Base-by-base conservation (phyloP, 2,329 filamentous ascomycete species). In the Laburnicola sp. region DNA sequence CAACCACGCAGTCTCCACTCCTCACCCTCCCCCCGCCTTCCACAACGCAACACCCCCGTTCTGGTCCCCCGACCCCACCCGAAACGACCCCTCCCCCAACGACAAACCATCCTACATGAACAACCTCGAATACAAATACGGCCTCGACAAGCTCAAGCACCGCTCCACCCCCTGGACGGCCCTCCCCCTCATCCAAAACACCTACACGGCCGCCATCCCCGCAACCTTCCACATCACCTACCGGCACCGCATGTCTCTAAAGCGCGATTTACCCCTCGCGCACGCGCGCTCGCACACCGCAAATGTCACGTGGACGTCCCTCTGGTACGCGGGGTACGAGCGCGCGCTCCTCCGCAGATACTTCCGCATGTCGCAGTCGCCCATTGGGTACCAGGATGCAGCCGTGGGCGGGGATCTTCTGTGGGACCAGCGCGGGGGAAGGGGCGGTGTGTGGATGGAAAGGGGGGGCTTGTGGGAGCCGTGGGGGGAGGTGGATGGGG, bases 401-500 rank as follows among this genome's bases (percentile, higher is more conserved):
- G 69, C 76, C 5, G 68, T 76, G 0, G 79, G 78, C 9, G 78
- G 77, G 2, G 74, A 78, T 43, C 68, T 73, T 1, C 73, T 72
- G 64, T 79, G 78, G 77, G 77, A 82, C 57, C 63, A 71, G 47
- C 74, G 79, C 10, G 80, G 79, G 7, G 80, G 80, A 0, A 73
- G 72, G n/a, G 80, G 80, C 2, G 81, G 80, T 6, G 65, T 81
- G 3, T 83, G 81, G 81, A 81, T 79, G 0, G 76, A 75, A 9
- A 67, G 71, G n/a, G 72, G 72, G 21, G 70, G 73, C 32, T 54
- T 58, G 0, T 83, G 80, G 79, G 52, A 80, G 22, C 72, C 73
- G 0, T 80, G 79, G 68, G 72, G 71, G 5, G 78, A 81, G 23
- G 71, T 81, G 4, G 68, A 71, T 32, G 69, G 69, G 21, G 69